phyloP scores from a whole-genome alignment of 495 filamentous ascomycete genomes.

The Parmelia sp. region DNA sequence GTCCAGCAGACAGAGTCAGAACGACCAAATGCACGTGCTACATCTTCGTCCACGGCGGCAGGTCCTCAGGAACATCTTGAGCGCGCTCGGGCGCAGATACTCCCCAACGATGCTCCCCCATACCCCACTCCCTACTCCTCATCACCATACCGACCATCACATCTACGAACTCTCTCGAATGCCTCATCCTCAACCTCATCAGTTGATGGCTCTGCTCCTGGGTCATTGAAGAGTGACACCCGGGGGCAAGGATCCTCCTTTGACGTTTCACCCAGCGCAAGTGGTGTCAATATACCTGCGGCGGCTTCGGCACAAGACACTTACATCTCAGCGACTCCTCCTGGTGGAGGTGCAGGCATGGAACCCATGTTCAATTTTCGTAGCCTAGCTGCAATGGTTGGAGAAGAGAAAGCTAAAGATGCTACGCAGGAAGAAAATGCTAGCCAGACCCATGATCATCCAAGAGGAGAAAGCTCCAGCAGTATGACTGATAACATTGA shows the following conservation, averaged over 20 bases:
- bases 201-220: conserved; percentile 56
- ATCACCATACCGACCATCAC: conserved; percentile 50
- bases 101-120: conserved; percentile 24
- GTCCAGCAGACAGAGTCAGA: conserved; percentile 48
- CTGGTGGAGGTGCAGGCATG: conserved; percentile 47
- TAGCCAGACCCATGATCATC: neutral
- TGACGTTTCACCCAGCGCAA: conserved; percentile 34
- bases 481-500: neutral
- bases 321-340: conserved; percentile 34
- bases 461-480: conserved; percentile 17
- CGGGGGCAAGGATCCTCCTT: conserved; percentile 41
- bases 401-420: conserved; percentile 46
- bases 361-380: conserved; percentile 91
- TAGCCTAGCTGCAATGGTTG: conserved; percentile 80
- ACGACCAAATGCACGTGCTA: conserved; percentile 20
- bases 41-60: conserved; percentile 9
- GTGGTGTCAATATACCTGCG: conserved; percentile 31
- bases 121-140: conserved; percentile 30
- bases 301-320: conserved; percentile 31
- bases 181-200: conserved; percentile 77
- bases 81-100: conserved; percentile 27
- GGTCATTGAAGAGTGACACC: conserved; percentile 40
- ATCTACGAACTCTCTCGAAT: conserved; percentile 73
- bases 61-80: conserved; percentile 26
- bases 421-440: conserved; percentile 40